Base-by-base conservation (phyloP, 2,329 filamentous ascomycete species). In the Colletotrichum cereale region DNA sequence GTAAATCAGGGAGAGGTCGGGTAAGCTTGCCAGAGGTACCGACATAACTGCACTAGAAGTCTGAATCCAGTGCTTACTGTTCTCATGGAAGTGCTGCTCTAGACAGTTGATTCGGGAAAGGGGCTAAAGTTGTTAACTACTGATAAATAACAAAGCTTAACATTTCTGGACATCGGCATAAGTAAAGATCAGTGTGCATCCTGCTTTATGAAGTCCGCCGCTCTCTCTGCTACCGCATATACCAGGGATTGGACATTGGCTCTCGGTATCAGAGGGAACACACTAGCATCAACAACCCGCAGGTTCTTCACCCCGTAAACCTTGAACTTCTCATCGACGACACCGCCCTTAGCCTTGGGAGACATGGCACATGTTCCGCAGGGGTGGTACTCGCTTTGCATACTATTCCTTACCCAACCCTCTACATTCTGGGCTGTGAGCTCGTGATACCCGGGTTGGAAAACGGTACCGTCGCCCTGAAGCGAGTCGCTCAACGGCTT, bases 151-250 rank as follows among this genome's bases (percentile, higher is more conserved):
- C 3, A 18, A 14, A 6, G 26, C 26, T 29, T 6, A 10, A 3
- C 11, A n/a, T n/a, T 26, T 5, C 48, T 29, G 24, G 5, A n/a
- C 2, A 36, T 21, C n/a, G n/a, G n/a, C n/a, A 24, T 18, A 2
- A 31, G 11, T 24, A 14, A 21, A 16, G 18, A 2, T 55, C 48
- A 63, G 3, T 11, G 12, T 26, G 38, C 44, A 26, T 56, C 44
- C 18, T 62, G 47, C 52, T 66, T 73, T 58, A 73, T 71, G 16
- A 73, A 60, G 12, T 67, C 63, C 7, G 71, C 63, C 2, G 71
- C 79, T 42, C 77, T 77, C 56, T 80, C 79, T 0, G 81, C 81
- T 16, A 83, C 78, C 4, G 79, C 80, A 58, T 82, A 83, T 0
- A 82, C 76, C 0, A 80, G 78, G 0, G 77, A 76, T 52, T 79